Conservation (phyloP, 108 stramenopile species). For the Mayamaea pseudoterrestris region DNA sequence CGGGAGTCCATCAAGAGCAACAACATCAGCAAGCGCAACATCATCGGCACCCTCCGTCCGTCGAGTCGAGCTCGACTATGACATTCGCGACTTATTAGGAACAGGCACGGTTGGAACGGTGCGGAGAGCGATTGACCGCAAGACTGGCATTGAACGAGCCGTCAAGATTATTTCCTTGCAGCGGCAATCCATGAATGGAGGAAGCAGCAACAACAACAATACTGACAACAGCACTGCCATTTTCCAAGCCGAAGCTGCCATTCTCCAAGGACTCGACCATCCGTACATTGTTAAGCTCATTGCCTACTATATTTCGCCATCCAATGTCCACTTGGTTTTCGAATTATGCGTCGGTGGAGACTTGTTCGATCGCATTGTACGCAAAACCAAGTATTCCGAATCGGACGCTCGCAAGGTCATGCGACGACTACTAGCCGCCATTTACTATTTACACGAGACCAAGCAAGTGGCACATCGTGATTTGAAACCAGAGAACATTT, state of each 20-base stretch:
- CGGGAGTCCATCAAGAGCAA: no score
- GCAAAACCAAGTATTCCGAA: constrained; percentile 66
- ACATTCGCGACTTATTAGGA: constrained; percentile 79
- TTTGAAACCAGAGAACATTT: constrained; percentile 90
- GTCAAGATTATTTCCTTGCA: constrained; percentile 81
- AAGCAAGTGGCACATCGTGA: constrained; percentile 74
- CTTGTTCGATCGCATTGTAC: constrained; percentile 86
- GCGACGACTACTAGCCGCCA: constrained; percentile 56
- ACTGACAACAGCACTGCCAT: constrained; percentile 11
- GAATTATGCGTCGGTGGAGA: constrained; percentile 86
- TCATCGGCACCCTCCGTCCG: no score
- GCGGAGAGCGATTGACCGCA: constrained; percentile 71
- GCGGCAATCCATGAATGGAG: constrained; percentile 14
- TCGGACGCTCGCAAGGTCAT: constrained; percentile 58
- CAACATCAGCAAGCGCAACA: no score
- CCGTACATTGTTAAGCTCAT: constrained; percentile 83
- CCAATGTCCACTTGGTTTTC: constrained; percentile 74
- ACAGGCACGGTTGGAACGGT: constrained; percentile 89
- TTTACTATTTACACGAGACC: constrained; percentile 73
- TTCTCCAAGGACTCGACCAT: constrained; percentile 75
- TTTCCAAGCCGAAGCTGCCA: constrained; percentile 69
- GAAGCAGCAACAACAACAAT: constrained; percentile 14
- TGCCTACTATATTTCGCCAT: constrained; percentile 69
- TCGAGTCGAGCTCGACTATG: constrained; percentile 75
- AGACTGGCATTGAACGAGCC: constrained; percentile 73